phyloP scores from a whole-genome alignment of 1,284 basidiomycete species.

The Microbotryum scabiosae region DNA sequence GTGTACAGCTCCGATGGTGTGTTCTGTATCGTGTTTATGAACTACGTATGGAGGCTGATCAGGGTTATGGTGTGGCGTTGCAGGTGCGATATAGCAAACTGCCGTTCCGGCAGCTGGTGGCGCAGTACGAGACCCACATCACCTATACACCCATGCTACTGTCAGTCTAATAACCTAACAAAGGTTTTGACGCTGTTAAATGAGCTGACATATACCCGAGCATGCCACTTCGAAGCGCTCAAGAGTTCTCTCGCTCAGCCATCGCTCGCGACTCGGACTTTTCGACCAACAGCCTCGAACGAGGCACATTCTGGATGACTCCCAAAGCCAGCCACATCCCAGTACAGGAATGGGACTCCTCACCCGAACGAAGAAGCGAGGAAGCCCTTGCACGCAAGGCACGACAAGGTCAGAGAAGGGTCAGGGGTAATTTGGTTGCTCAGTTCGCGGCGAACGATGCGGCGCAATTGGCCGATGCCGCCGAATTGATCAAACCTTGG shows the following conservation, averaged over 20 bases:
- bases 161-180: constrained; percentile 29
- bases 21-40: too few relatives aligned
- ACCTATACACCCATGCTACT: constrained; percentile 57
- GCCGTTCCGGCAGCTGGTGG: constrained; percentile 50
- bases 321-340: constrained; percentile 27
- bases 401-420: constrained; percentile 30
- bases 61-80: constrained; percentile 41
- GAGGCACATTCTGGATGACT: constrained; percentile 47
- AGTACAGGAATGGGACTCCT: constrained; percentile 23
- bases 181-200: neutral
- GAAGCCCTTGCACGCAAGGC: constrained; percentile 25
- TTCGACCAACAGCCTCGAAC: constrained; percentile 46
- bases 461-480: constrained; percentile 48
- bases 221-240: constrained; percentile 18
- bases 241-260: constrained; percentile 50
- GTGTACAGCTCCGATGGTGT: constrained; percentile 18
- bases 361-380: constrained; percentile 34
- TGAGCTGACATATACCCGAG: constrained; percentile 10
- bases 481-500: constrained; percentile 47
- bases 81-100: constrained; percentile 54
- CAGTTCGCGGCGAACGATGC: constrained; percentile 52
- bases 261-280: constrained; percentile 51
- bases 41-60: constrained; percentile 29
- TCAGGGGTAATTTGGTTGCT: constrained; percentile 48
- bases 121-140: constrained; percentile 52